These are phyloP conservation scores for Phylloboletellus chloephorus DNA, from an alignment of 1,284 basidiomycete genomes.

Conservation along the genomic window DNA sequence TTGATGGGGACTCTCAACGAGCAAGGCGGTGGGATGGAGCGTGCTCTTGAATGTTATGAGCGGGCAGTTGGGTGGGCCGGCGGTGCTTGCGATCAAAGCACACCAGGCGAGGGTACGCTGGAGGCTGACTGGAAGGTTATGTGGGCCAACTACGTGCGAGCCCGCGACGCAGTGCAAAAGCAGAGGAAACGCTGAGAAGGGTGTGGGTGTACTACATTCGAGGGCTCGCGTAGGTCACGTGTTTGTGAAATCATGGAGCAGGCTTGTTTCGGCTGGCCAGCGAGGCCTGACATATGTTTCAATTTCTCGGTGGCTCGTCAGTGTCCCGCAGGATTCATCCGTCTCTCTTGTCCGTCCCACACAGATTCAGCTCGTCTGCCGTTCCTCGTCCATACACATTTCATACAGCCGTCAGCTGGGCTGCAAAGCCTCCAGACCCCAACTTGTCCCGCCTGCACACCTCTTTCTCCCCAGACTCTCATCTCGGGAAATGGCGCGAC, in stretches of 20 bases:
- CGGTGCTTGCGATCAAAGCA: conserved; percentile 35
- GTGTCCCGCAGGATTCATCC: not conserved
- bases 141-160: conserved; percentile 47
- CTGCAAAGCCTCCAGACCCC: conserved; percentile 60
- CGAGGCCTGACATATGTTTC: conserved; percentile 19
- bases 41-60: conserved; percentile 52
- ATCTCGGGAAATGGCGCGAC: conserved; percentile 72
- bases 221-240: conserved; percentile 24
- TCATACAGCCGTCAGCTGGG: conserved; percentile 73
- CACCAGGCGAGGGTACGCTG: conserved; percentile 46
- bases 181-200: conserved; percentile 4
- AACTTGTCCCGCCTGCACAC: conserved; percentile 35
- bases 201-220: not conserved
- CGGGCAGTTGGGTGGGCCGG: conserved; percentile 63
- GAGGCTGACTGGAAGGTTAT: conserved; percentile 53
- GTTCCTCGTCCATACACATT: conserved; percentile 57
- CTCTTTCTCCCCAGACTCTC: conserved; percentile 58
- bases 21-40: conserved; percentile 35
- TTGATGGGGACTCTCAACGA: conserved; percentile 48
- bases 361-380: conserved; percentile 20
- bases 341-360: conserved; percentile 1
- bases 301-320: conserved; percentile 2
- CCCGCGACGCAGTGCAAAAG: conserved; percentile 23
- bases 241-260: conserved; percentile 3
- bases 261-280: not conserved